A percentile compares a stretch with the other conserved stretches of the same genome.
phyloP scores from a whole-genome alignment of 1,284 basidiomycete genomes.

The Heimioporus retisporus region DNA sequence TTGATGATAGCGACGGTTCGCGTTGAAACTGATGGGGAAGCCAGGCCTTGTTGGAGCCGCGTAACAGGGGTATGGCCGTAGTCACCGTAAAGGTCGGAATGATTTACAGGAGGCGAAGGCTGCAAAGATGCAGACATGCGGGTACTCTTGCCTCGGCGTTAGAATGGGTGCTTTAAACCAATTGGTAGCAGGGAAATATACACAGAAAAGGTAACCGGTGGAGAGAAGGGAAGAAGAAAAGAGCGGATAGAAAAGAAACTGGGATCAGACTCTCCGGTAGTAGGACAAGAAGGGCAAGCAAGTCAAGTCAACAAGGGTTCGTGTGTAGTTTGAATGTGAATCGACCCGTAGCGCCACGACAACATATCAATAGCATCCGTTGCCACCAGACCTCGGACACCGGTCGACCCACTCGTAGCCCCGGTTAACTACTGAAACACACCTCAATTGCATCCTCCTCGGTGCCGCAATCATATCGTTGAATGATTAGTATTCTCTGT shows the following conservation, averaged over 20 bases:
- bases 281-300: slow-evolving; percentile 1
- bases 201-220: slow-evolving; percentile 33
- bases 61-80: slow-evolving; percentile 11
- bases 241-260: slow-evolving; percentile 21
- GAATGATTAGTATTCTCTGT: neutral
- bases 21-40: slow-evolving; percentile 47
- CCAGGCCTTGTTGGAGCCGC: slow-evolving; percentile 18
- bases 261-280: neutral
- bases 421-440: neutral
- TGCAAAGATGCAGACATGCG: slow-evolving; percentile 34
- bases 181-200: slow-evolving; percentile 25
- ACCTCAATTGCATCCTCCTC: neutral
- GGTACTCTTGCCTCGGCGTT: slow-evolving; percentile 22
- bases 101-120: slow-evolving; percentile 26
- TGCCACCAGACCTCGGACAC: slow-evolving; percentile 42
- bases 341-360: slow-evolving; percentile 19
- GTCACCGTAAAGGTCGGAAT: slow-evolving; percentile 23
- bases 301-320: slow-evolving; percentile 27
- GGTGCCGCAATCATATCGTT: neutral
- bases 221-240: slow-evolving; percentile 13
- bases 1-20: slow-evolving; percentile 86
- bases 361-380: slow-evolving; percentile 27
- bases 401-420: neutral
- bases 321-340: slow-evolving; percentile 27
- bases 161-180: slow-evolving; percentile 4